These are phyloP conservation scores for Trichoderma orchidacearum DNA, from an alignment of 495 filamentous ascomycete species.

Conservation along the genomic window DNA sequence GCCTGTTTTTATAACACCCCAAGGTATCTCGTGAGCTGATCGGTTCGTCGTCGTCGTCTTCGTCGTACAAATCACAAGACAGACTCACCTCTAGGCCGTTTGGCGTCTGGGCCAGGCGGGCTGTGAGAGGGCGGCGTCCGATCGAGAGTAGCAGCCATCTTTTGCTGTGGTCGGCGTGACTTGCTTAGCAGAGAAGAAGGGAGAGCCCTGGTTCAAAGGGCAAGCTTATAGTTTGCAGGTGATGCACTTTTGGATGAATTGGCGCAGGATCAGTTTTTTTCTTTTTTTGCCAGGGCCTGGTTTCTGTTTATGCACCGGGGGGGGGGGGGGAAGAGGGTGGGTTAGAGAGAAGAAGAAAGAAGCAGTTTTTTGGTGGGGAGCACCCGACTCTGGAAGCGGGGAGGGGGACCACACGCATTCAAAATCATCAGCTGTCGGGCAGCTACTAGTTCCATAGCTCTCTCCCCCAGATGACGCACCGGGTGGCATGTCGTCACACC, in stretches of 20 bases:
- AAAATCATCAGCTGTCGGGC: too few relatives aligned
- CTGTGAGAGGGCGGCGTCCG: constrained; percentile 20
- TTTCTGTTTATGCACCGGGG: background rate
- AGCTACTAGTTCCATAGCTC: background rate
- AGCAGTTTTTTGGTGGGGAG: background rate
- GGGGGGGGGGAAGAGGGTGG: background rate
- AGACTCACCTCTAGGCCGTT: constrained; percentile 64
- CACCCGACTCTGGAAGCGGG: too few relatives aligned
- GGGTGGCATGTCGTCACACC: background rate
- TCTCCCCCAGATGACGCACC: background rate
- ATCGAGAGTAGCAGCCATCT: constrained; percentile 24
- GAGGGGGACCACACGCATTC: too few relatives aligned
- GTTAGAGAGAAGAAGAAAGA: background rate
- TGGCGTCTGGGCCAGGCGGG: constrained; percentile 30
- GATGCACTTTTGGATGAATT: too few relatives aligned
- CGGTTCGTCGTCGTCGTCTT: constrained; percentile 1
- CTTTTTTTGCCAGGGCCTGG: background rate
- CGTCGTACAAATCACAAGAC: background rate
- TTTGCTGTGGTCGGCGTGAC: too few relatives aligned
- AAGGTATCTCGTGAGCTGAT: background rate
- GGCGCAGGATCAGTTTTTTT: too few relatives aligned
- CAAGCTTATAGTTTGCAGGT: background rate
- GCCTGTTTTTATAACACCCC: constrained; percentile 33
- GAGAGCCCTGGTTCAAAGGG: background rate
- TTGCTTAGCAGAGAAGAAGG: background rate